phyloP scores from a whole-genome alignment of 345 rosid species.

The Excoecaria agallocha region DNA sequence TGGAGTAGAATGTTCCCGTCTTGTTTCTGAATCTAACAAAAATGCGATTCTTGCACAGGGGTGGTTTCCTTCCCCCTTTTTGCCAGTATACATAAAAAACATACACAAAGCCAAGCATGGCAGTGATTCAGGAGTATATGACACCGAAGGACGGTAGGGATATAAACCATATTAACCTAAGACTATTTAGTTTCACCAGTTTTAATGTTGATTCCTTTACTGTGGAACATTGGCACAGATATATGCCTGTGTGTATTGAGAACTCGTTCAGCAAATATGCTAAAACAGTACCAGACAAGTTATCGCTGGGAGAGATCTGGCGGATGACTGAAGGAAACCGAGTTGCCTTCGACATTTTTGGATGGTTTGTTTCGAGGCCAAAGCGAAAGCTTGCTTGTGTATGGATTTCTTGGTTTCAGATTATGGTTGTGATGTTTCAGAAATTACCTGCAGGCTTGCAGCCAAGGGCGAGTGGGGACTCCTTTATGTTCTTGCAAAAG shows the following conservation, averaged over 20 bases:
- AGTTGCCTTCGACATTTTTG: constrained; percentile 51
- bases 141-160: constrained; percentile 70
- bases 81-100: constrained; percentile 68
- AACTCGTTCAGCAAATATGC: constrained; percentile 77
- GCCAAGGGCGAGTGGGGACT: constrained; percentile 59
- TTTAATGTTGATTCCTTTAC: not conserved
- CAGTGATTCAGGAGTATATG: constrained; percentile 62
- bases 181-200: not conserved
- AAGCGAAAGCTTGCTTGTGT: not conserved
- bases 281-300: constrained; percentile 53
- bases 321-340: constrained; percentile 72
- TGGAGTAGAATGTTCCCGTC: not conserved
- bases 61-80: constrained; percentile 74
- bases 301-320: constrained; percentile 67
- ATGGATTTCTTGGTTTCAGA: not conserved
- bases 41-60: constrained; percentile 28
- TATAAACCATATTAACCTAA: not conserved
- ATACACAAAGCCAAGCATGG: constrained; percentile 80
- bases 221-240: constrained; percentile 33
- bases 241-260: constrained; percentile 54
- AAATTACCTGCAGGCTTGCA: constrained; percentile 40
- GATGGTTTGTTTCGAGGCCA: constrained; percentile 41
- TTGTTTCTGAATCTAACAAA: not conserved
- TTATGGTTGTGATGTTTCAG: not conserved
- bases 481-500: constrained; percentile 62